Percentiles rank a stretch among this genome's conserved stretches.
Evolutionary conservation across 768 basidiomycete genomes (phyloP).

Genomic region (Postia placenta): DNA sequence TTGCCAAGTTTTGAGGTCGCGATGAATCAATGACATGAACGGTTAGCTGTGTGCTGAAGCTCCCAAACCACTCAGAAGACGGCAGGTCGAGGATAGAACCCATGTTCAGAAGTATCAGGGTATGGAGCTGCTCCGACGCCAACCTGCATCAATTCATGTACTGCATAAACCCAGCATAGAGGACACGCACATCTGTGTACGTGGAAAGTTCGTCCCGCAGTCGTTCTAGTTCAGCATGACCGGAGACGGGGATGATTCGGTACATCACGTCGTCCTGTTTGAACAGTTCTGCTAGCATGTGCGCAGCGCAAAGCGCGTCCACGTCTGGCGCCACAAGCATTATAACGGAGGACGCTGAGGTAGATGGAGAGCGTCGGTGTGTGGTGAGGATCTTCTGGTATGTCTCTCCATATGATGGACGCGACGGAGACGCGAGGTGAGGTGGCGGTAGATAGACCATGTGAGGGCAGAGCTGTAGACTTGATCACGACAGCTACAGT

Average conservation of each 20-base stretch:
- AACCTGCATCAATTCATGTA: background rate
- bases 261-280: constrained; percentile 93
- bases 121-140: constrained; percentile 56
- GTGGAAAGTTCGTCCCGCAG: constrained; percentile 60
- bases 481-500: background rate
- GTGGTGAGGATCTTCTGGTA: constrained; percentile 67
- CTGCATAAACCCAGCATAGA: background rate
- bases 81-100: constrained; percentile 85
- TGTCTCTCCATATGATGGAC: constrained; percentile 64
- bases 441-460: constrained; percentile 75
- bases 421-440: constrained; percentile 50
- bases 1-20: constrained; percentile 84
- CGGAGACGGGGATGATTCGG: constrained; percentile 83
- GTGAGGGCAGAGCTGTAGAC: background rate
- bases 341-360: constrained; percentile 78
- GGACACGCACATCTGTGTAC: constrained; percentile 54
- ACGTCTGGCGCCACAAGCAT: constrained; percentile 87
- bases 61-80: constrained; percentile 69
- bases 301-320: constrained; percentile 86
- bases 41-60: constrained; percentile 52
- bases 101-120: constrained; percentile 88
- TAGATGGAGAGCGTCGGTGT: constrained; percentile 66
- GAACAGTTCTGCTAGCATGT: constrained; percentile 85
- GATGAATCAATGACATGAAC: constrained; percentile 95
- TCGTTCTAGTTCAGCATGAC: constrained; percentile 67